Base-by-base conservation (phyloP, 768 basidiomycete genomes). In the Cantharellus anzutake region DNA sequence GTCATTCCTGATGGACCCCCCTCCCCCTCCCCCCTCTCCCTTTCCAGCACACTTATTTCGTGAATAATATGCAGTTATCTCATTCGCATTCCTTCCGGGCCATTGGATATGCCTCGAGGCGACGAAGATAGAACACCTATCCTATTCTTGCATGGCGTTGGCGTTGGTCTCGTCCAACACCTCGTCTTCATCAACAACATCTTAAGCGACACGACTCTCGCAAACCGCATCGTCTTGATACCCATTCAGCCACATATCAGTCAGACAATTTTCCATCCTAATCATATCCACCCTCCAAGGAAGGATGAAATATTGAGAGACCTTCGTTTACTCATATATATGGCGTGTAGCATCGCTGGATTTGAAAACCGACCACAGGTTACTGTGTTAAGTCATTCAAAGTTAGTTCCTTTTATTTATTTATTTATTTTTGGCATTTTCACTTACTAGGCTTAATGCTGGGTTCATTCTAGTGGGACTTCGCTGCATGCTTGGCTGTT, bases 401-500 rank as follows among this genome's bases (percentile, higher is more conserved):
- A 94, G 84, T 86, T 62, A 53, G 81, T 64, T 41, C 14, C 11
- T 53, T 50, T 35, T 59, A n/a, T 16, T 51, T 44, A 42, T 55
- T 37, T 11, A 11, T 59, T 62, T 29, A 37, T 48, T 11, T 11
- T 29, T 48, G 44, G 29, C 11, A 48, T 11, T 59, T 62, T 29
- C 11, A 37, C 52, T 37, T 29, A 29, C 20, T 29, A 29, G 20
- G 20, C 20, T 29, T 11, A 55, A 11, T 37, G 35, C 35, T 0
- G 61, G 41, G 59, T 16, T 2, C 38, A 44, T 58, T 34, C 4
- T 63, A 85, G 84, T 66, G 86, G 87, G 0, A 83, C 85, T 41
- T 90, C 89, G 66, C 72, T 77, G 1, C 92, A 96, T 68, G 84
- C 84, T 3, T 96, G 93, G 93, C 74, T 93, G 68, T 72, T 96